Conservation (phyloP, 257 asterid species). For the Solanum piurae region DNA sequence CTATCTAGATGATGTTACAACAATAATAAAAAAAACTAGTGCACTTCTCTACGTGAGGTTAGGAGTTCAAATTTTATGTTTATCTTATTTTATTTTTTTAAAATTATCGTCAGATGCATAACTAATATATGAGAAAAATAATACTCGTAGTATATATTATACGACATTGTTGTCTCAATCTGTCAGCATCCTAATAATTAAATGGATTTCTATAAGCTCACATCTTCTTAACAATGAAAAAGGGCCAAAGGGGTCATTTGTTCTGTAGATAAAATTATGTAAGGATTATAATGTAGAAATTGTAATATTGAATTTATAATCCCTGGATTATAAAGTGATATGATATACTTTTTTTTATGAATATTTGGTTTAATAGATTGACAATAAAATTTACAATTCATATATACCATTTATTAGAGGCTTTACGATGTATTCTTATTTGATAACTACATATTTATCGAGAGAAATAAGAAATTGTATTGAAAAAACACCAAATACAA, state of each 20-base stretch:
- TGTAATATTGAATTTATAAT: neutral
- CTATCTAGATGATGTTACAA: no score
- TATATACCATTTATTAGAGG: neutral
- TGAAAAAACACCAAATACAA: neutral
- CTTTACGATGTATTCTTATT: neutral
- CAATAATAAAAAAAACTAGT: no score
- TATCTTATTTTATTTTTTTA: no score
- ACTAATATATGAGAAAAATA: no score
- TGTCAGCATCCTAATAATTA: neutral
- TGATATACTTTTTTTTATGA: neutral
- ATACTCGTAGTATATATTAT: no score
- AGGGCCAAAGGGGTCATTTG: neutral
- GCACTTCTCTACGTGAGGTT: neutral
- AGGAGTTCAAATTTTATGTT: neutral
- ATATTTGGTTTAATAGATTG: neutral
- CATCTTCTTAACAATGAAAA: neutral
- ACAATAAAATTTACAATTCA: neutral
- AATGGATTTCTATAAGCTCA: neutral
- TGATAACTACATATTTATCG: neutral
- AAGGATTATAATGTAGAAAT: neutral
- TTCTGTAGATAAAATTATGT: neutral
- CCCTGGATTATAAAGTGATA: neutral
- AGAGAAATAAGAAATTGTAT: neutral
- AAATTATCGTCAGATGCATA: neutral
- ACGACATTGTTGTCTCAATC: no score